Evolutionary conservation across 345 rosid species (phyloP), one percentile per base, ranked within the genome.

Genomic region (Raphanus sativus): DNA sequence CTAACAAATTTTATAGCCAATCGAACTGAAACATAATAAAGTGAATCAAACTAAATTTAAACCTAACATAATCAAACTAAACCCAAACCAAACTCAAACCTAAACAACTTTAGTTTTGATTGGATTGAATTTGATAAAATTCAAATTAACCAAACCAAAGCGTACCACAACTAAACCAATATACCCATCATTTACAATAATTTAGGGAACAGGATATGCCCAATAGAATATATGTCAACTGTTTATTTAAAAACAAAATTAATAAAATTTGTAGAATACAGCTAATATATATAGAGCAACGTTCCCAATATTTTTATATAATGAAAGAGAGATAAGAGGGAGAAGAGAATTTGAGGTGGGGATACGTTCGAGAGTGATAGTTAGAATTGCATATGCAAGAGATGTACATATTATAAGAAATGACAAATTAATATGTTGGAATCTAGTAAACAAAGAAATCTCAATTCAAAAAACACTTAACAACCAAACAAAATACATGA

Each of bases 391-490:
- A 78, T 59, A 66, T 66, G 82, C 56, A 62, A 73, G 74, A 52
- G 34, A 38, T 69, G 30, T 73, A 73, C 81, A 17, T 42, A 73
- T 73, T 34, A 24, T 48, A 61, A 54, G 68, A 62, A 21, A 40
- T 74, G 78, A 79, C 82, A 74, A 73, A 79, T 29, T 0, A 13
- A 52, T 50, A 48, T 55, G 59, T 74, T 79, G 75, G 81, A 78
- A 7, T 25, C 16, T 78, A 60, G 77, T 78, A 73, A 78, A 67
- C 69, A 42, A 50, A 77, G 5, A 10, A 77, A 71, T 67, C 54
- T 71, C 81, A 64, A 73, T 52, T 28, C 48, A 69, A 0, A 26
- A 28, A 67, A 13, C 61, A 33, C 81, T 25, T 11, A 59, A 78
- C 75, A 45, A 78, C 5, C 73, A 68, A 60, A 78, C 77, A 78